Base-by-base conservation (phyloP, 176 grass and related monocot species). In the Juncus inflexus region DNA sequence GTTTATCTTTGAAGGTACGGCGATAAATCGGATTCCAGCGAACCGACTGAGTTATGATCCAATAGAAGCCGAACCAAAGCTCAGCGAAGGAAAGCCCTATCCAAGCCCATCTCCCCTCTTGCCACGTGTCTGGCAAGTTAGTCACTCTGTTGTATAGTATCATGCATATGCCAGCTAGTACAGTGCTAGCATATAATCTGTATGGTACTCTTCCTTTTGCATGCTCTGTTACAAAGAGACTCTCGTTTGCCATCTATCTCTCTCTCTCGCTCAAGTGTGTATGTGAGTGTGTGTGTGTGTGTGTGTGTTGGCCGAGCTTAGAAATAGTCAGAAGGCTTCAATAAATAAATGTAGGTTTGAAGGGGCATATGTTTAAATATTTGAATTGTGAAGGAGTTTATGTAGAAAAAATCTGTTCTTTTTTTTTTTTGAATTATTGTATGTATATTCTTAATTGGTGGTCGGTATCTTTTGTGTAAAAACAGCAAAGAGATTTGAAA, bases 31-130 rank as follows among this genome's bases (percentile, higher is more conserved):
- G 83, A 40, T 82, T 65, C 90, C 86, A 90, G 5, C 86, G 79
- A 40, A 81, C 79, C 3, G 90, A 86, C 65, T 86, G 90, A 15
- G 79, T 81, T 56, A 95, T 12, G 57, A 86, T 70, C 90, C 90
- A 89, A 79, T 89, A 95, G 40, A 86, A 76, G 12, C 61, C n/a
- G 62, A 78, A 89, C 74, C 82, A 89, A 12, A 95, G 69, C 86
- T 95, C 90, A 9, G 77, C 90, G 37, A 66, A 45, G 5, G 73
- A 71, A 65, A 95, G 66, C 38, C 86, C 83, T 28, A 89, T 47
- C 83, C 90, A 86, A 15, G 64, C 52, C 66, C 55, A 79, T 60
- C 69, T 40, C 3, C 79, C 68, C 0, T 61, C 35, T 67, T 15
- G 66, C 66, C 56, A 58, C 47, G 50, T 67, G 6, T 47, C 55